A percentile compares a stretch with the other conserved stretches of the same genome.
phyloP scores from a whole-genome alignment of 2,329 filamentous ascomycete genomes.

The Blumeria graminis region DNA sequence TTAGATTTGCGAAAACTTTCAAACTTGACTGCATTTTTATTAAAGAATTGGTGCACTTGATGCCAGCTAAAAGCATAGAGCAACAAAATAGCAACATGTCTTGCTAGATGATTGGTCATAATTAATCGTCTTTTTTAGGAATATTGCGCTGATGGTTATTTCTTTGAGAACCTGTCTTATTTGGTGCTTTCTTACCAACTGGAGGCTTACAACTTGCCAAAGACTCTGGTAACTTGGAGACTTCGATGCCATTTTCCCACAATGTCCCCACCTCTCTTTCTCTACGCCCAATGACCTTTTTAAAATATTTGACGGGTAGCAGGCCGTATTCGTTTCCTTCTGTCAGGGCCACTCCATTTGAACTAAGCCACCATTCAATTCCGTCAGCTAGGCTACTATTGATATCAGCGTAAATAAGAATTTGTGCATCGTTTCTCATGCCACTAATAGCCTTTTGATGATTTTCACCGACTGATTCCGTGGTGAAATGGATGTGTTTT shows the following conservation, averaged over 20 bases:
- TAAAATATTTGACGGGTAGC: conserved; percentile 43
- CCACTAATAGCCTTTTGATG: conserved; percentile 39
- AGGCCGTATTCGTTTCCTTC: conserved; percentile 34
- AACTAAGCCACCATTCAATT: conserved; percentile 53
- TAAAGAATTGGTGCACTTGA: too few relatives aligned
- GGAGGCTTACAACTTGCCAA: conserved; percentile 26
- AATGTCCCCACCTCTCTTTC: conserved; percentile 33
- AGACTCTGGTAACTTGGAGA: conserved; percentile 38
- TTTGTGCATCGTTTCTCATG: conserved; percentile 54
- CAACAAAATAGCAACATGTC: too few relatives aligned
- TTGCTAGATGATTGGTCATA: too few relatives aligned
- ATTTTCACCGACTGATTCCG: conserved; percentile 31
- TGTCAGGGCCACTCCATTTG: conserved; percentile 52
- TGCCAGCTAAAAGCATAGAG: too few relatives aligned
- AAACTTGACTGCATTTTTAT: too few relatives aligned
- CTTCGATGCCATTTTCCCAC: conserved; percentile 43
- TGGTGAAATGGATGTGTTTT: conserved; percentile 78
- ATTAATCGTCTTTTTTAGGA: not conserved
- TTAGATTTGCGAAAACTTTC: too few relatives aligned
- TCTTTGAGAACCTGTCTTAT: not conserved
- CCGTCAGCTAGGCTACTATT: conserved; percentile 35
- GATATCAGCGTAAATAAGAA: conserved; percentile 58
- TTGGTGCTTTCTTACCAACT: conserved; percentile 10
- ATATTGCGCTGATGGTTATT: not conserved
- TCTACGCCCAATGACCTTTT: conserved; percentile 39